phyloP scores from a whole-genome alignment of 1,284 basidiomycete genomes.

The Ceratobasidium sp. region DNA sequence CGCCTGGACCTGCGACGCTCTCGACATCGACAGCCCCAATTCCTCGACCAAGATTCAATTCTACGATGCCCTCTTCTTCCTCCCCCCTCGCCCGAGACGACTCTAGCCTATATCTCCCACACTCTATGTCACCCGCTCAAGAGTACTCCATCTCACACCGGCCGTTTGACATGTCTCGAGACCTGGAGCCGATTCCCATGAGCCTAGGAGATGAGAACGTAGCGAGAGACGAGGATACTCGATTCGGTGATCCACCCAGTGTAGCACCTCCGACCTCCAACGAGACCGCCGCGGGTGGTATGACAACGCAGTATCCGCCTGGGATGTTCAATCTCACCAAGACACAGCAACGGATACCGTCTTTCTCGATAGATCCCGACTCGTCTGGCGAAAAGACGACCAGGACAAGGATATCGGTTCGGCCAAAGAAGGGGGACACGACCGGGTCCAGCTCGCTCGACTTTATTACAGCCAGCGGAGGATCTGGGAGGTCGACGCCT shows the following conservation, averaged over 20 bases:
- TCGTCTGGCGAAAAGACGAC: not conserved
- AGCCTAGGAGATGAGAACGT: not conserved
- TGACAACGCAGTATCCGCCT: conserved; percentile 33
- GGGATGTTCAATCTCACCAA: conserved; percentile 38
- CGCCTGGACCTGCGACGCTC: not conserved
- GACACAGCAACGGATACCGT: not conserved
- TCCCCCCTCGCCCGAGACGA: conserved; percentile 26
- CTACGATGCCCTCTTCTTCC: conserved; percentile 5
- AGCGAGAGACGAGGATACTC: not conserved
- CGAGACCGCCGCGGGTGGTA: conserved; percentile 6
- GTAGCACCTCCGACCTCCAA: not conserved
- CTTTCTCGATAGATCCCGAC: conserved; percentile 6
- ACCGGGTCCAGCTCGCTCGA: conserved; percentile 25
- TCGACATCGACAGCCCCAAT: not conserved
- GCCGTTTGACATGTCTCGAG: conserved; percentile 35
- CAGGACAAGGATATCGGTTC: not conserved
- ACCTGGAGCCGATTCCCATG: conserved; percentile 28
- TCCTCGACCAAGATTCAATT: conserved; percentile 26
- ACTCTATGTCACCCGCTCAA: conserved; percentile 25
- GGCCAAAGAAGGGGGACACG: not conserved
- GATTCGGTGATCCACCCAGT: not conserved
- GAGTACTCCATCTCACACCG: conserved; percentile 17
- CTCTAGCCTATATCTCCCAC: conserved; percentile 21
- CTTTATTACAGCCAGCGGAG: conserved; percentile 19
- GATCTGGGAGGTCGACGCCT: not conserved